These are phyloP conservation scores for Domatiomyces globalis DNA, from an alignment of 2,329 filamentous ascomycete genomes.

Conservation along the genomic window DNA sequence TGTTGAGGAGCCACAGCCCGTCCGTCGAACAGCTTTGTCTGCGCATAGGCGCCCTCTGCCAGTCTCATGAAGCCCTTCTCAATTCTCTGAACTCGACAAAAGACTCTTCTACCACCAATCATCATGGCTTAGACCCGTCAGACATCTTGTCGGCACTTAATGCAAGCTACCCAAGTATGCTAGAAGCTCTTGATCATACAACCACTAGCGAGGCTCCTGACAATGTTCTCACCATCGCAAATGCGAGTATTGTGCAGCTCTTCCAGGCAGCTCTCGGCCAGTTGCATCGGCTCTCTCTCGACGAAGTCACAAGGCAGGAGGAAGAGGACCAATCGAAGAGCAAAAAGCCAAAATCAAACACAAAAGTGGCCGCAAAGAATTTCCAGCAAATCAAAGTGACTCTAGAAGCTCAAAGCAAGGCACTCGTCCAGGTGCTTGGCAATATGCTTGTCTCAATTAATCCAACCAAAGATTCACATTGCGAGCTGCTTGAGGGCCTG, in stretches of 20 bases:
- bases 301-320: constrained; percentile 7
- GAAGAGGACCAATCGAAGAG: constrained; percentile 1
- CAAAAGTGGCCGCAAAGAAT: constrained; percentile 1
- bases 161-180: not conserved
- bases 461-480: constrained; percentile 4
- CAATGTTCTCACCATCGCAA: not conserved
- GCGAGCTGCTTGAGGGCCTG: constrained; percentile 11
- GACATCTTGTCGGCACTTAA: not conserved
- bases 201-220: not conserved
- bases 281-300: constrained; percentile 11
- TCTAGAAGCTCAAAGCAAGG: not conserved
- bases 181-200: not conserved
- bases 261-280: constrained; percentile 9
- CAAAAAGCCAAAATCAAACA: not conserved
- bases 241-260: constrained; percentile 4
- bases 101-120: not conserved
- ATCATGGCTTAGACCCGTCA: not conserved
- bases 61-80: not conserved
- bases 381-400: not conserved
- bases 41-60: not conserved
- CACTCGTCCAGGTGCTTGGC: constrained; percentile 3
- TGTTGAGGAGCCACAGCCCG: constrained; percentile 1
- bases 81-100: not conserved
- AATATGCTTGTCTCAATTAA: constrained; percentile 10
- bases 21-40: constrained; percentile 15